phyloP scores from a whole-genome alignment of 2,329 filamentous ascomycete species.

The Aaosphaeria pasadenensis region DNA sequence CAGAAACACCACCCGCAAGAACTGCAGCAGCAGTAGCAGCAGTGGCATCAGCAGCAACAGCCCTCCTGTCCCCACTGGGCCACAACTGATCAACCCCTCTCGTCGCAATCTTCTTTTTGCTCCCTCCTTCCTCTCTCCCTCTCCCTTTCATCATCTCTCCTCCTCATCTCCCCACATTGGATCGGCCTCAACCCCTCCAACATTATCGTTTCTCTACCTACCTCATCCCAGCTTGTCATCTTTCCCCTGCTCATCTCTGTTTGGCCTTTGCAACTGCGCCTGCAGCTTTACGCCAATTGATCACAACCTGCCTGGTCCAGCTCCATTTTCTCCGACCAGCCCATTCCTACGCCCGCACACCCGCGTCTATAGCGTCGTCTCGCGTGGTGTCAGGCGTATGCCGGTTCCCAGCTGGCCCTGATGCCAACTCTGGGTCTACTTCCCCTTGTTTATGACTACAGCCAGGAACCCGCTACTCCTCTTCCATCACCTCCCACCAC shows the following conservation, averaged over 20 bases:
- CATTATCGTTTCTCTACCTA: not conserved
- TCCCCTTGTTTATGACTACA: not conserved
- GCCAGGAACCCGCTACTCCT: not conserved
- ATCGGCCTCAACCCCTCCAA: not conserved
- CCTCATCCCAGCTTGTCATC: not conserved
- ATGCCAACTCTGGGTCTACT: slow-evolving; percentile 14
- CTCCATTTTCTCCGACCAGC: not conserved
- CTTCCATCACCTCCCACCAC: not conserved
- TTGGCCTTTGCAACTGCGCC: not conserved
- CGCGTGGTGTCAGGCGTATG: slow-evolving; percentile 10
- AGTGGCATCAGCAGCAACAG: slow-evolving; percentile 1
- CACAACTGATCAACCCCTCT: not conserved
- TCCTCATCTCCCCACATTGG: not conserved
- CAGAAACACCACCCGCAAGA: not conserved
- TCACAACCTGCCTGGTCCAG: not conserved
- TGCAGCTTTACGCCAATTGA: not conserved
- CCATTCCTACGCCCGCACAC: not conserved
- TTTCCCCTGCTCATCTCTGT: not conserved
- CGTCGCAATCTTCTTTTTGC: not conserved
- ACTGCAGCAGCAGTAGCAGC: not conserved
- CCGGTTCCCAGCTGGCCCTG: slow-evolving; percentile 16
- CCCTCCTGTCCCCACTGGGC: not conserved
- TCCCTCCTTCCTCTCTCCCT: too few relatives aligned
- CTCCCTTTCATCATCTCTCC: too few relatives aligned
- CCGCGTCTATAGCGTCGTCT: not conserved